A percentile compares a stretch with the other conserved stretches of the same genome.
Evolutionary conservation across 2,329 filamentous ascomycete species (phyloP).

Genomic region (Ophiostoma ulmi): DNA sequence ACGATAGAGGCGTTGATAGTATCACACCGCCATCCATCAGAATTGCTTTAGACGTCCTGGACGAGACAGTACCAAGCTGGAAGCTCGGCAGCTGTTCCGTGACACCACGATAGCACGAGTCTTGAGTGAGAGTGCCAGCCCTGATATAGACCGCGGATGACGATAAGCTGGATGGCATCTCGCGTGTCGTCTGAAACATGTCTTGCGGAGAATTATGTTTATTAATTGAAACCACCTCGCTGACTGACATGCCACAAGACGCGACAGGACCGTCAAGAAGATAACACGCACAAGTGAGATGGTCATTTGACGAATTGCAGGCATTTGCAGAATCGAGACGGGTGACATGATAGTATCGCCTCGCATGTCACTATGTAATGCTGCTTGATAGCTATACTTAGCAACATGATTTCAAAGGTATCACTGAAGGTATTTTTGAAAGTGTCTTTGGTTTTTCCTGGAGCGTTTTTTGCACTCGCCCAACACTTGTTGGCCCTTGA

Average conservation of each 20-base stretch:
- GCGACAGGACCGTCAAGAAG: not conserved
- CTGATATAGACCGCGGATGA: not conserved
- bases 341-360: not conserved
- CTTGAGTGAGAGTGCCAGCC: not conserved
- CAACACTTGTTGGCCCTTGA: not conserved
- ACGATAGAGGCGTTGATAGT: not conserved
- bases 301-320: not conserved
- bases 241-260: not conserved
- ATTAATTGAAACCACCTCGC: not conserved
- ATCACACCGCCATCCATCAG: not conserved
- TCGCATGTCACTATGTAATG: not conserved
- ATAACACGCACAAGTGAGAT: not conserved
- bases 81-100: not conserved
- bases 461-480: not conserved
- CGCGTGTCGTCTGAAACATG: not conserved
- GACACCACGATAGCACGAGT: not conserved
- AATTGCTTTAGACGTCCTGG: not conserved
- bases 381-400: not conserved
- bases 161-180: not conserved
- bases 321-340: not conserved
- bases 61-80: not conserved
- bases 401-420: not conserved
- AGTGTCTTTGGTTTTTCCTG: not conserved
- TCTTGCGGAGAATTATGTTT: not conserved
- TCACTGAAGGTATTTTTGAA: not conserved